Conservation (phyloP, 768 basidiomycete genomes). For the Termitomyces sp. region DNA sequence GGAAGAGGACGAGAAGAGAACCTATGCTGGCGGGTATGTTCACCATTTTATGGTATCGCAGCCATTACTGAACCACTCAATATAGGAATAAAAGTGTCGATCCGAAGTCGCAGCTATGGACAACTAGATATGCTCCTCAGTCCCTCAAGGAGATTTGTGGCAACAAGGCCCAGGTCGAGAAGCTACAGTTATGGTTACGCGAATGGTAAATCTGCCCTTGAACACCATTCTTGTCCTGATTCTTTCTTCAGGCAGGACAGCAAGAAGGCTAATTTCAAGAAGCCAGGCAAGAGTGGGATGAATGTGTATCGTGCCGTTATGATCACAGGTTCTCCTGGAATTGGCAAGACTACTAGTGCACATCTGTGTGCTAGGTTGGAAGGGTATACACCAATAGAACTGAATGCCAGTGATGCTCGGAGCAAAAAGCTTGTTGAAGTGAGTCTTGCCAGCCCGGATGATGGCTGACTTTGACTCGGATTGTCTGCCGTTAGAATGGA, state of each 20-base stretch:
- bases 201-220: constrained; percentile 64
- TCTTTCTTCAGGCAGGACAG: constrained; percentile 57
- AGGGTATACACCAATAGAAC: constrained; percentile 89
- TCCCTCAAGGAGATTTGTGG: constrained; percentile 89
- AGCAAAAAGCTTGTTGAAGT: constrained; percentile 98
- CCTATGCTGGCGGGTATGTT: constrained; percentile 16
- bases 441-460: constrained; percentile 9
- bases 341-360: constrained; percentile 96
- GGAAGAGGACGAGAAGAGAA: constrained; percentile 51
- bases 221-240: neutral
- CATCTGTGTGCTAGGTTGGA: constrained; percentile 89
- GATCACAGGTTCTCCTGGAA: constrained; percentile 92
- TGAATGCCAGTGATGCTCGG: constrained; percentile 93
- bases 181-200: constrained; percentile 79
- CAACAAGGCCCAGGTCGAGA: constrained; percentile 90
- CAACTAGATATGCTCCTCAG: constrained; percentile 89
- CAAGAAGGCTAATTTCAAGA: constrained; percentile 78
- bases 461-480: neutral
- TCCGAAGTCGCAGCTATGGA: constrained; percentile 79
- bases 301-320: constrained; percentile 83
- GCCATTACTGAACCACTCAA: neutral
- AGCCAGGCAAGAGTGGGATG: constrained; percentile 89
- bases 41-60: neutral
- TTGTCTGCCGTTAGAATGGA: constrained; percentile 47
- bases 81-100: constrained; percentile 30